A percentile compares a stretch with the other conserved stretches of the same genome.
phyloP scores from a whole-genome alignment of 768 basidiomycete species.

The Phaffia tasmanica region DNA sequence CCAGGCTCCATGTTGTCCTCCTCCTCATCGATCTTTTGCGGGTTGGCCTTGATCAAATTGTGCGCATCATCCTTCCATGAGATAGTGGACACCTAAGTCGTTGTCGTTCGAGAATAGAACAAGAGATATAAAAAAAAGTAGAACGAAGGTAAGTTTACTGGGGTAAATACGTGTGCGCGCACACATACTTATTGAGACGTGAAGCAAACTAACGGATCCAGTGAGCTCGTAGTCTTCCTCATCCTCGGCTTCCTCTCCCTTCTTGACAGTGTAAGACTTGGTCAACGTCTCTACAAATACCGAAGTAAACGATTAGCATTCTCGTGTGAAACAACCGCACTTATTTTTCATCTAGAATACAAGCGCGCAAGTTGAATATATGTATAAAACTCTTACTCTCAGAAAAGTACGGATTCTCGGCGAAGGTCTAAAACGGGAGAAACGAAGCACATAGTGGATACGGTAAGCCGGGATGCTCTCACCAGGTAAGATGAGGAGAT shows the following conservation, averaged over 20 bases:
- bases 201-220: conserved; percentile 5
- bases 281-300: conserved; percentile 2
- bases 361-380: neutral
- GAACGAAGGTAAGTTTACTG: neutral
- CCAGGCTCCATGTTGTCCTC: conserved; percentile 23
- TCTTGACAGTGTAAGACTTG: conserved; percentile 18
- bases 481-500: neutral
- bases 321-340: too few relatives aligned
- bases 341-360: neutral
- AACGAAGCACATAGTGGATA: neutral
- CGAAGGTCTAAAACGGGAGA: conserved; percentile 16
- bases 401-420: conserved; percentile 25
- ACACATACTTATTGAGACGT: neutral
- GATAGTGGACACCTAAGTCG: conserved; percentile 11
- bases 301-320: neutral
- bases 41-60: conserved; percentile 16
- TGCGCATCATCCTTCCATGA: conserved; percentile 26
- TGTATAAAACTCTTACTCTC: conserved; percentile 5
- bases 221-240: conserved; percentile 14
- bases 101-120: too few relatives aligned
- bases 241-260: conserved; percentile 9
- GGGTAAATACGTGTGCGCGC: neutral
- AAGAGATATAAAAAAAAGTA: neutral
- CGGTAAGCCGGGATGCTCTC: neutral
- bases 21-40: conserved; percentile 17